Evolutionary conservation across 129 eudicot species (phyloP), one percentile per base, ranked within the genome.

Genomic region (Centella asiatica): DNA sequence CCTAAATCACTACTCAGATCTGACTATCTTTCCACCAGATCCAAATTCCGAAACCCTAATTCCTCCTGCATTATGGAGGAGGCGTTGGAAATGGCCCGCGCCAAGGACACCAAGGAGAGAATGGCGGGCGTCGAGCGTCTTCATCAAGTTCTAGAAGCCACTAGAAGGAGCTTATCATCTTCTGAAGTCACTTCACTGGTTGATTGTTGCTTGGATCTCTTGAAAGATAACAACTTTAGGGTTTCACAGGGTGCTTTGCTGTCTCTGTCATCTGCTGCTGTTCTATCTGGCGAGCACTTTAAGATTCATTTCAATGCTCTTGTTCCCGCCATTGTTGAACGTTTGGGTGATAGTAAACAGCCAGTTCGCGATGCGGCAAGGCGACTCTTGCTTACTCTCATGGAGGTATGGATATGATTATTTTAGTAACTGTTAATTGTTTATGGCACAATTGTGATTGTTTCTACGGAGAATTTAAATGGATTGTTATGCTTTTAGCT

Each of bases 91-190:
- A 53, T 53, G 59, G 59, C 59, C n/a, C 36, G 59, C 27, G 26
- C 59, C 2, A 53, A 53, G 14, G 59, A 53, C 59, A 53, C 59
- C 1, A 53, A 53, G 10, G 59, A 53, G 59, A 53, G 59, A 53
- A 53, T 53, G 59, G 59, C 59, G 59, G 59, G 59, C 25, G 59
- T 53, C 10, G 59, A 53, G 37, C 59, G 59, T 0, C 37, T 53
- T 34, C 59, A 53, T 34, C 59, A 53, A 20, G 37, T 53, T 53
- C 59, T 53, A 24, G 59, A 53, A 53, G 59, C 59, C 15, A 25
- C 36, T 27, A 25, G 59, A 53, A 53, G 27, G 59, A 14, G 12
- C 10, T 27, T 53, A 27, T 53, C 59, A 4, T 53, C 59, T 4
- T 52, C 58, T 3, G 58, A 52, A 14, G 58, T 26, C 32, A 52